Conservation (phyloP, 2,329 filamentous ascomycete species). For the Tothia fuscella region DNA sequence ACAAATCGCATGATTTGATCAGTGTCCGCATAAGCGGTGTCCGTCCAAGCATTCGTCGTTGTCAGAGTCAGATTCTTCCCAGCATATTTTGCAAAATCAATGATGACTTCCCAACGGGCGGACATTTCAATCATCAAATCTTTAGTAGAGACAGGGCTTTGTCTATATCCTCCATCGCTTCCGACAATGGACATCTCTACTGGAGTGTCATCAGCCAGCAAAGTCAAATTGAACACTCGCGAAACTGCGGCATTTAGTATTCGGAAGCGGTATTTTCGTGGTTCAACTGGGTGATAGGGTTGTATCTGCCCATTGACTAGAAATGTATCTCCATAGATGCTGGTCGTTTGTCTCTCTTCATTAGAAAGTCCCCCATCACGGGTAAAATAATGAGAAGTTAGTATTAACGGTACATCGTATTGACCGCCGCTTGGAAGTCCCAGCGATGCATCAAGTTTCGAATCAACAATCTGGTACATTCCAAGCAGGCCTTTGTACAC, state of each 20-base stretch:
- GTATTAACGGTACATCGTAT: slow-evolving; percentile 24
- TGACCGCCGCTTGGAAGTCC: slow-evolving; percentile 37
- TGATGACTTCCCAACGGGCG: slow-evolving; percentile 45
- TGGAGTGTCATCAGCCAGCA: slow-evolving; percentile 21
- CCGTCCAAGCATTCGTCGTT: slow-evolving; percentile 33
- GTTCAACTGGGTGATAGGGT: slow-evolving; percentile 47
- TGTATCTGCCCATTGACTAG: slow-evolving; percentile 35
- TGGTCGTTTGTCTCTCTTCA: slow-evolving; percentile 14
- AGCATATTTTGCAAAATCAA: slow-evolving; percentile 40
- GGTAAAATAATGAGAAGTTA: slow-evolving; percentile 8
- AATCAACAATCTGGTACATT: slow-evolving; percentile 37
- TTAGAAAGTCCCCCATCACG: background rate
- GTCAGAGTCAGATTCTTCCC: slow-evolving; percentile 35
- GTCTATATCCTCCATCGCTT: slow-evolving; percentile 42
- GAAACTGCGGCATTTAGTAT: slow-evolving; percentile 23
- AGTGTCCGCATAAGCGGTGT: slow-evolving; percentile 39
- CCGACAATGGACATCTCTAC: slow-evolving; percentile 41
- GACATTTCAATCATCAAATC: slow-evolving; percentile 40
- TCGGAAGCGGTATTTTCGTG: slow-evolving; percentile 47
- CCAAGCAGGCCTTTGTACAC: slow-evolving; percentile 45
- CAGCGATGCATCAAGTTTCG: slow-evolving; percentile 37
- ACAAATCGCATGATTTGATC: slow-evolving; percentile 29
- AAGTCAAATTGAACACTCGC: slow-evolving; percentile 30
- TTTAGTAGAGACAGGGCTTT: slow-evolving; percentile 30
- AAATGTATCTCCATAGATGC: slow-evolving; percentile 44